Conservation (phyloP, 2,329 filamentous ascomycete genomes). For the Fusarium sp. region DNA sequence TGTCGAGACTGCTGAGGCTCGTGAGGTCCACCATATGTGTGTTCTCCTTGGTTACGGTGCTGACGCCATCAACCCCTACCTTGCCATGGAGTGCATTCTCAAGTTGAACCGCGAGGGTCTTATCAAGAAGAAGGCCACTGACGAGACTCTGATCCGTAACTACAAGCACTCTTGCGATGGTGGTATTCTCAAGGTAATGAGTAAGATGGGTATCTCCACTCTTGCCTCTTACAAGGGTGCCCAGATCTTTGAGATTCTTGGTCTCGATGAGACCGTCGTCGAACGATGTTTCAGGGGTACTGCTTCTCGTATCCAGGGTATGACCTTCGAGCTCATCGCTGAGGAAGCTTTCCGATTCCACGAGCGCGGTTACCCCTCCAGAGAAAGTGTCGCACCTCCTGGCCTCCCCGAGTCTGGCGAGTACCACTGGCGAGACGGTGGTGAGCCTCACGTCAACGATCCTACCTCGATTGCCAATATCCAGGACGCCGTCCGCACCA, state of each 20-base stretch:
- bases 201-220: constrained; percentile 99
- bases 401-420: constrained; percentile 93
- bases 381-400: constrained; percentile 78
- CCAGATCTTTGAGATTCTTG: constrained; percentile 96
- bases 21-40: constrained; percentile 98
- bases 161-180: constrained; percentile 98
- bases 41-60: constrained; percentile 96
- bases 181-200: constrained; percentile 98
- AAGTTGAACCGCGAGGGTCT: constrained; percentile 95
- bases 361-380: constrained; percentile 89
- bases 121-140: constrained; percentile 87
- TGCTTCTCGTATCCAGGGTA: constrained; percentile 91
- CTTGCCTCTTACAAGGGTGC: constrained; percentile 97
- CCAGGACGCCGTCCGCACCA: constrained; percentile 93
- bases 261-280: constrained; percentile 90
- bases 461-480: constrained; percentile 95
- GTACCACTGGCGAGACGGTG: constrained; percentile 98
- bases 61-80: constrained; percentile 93
- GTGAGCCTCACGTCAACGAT: constrained; percentile 95
- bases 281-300: constrained; percentile 96
- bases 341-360: constrained; percentile 96
- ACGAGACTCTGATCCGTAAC: constrained; percentile 88
- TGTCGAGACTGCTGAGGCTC: constrained; percentile 92
- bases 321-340: constrained; percentile 93
- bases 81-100: constrained; percentile 94